Conservation (phyloP, 2,329 filamentous ascomycete species). For the Fusarium udum region DNA sequence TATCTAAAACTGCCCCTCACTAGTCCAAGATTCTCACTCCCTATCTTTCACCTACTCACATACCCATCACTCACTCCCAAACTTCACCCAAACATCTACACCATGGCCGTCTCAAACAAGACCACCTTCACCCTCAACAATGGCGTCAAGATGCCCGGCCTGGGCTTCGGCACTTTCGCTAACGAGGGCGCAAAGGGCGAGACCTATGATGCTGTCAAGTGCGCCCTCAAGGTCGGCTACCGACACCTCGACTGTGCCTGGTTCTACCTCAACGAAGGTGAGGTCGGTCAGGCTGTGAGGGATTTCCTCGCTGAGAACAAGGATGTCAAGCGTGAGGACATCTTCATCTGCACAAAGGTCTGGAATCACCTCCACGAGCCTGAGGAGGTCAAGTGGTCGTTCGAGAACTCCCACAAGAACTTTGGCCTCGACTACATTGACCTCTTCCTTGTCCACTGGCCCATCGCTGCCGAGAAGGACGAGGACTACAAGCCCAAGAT, state of each 20-base stretch:
- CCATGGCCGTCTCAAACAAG: slow-evolving; percentile 41
- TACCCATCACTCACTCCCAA: slow-evolving; percentile 1
- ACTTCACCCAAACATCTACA: slow-evolving; percentile 12
- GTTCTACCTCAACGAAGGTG: slow-evolving; percentile 56
- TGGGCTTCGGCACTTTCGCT: slow-evolving; percentile 74
- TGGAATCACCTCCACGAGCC: slow-evolving; percentile 66
- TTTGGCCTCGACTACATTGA: slow-evolving; percentile 63
- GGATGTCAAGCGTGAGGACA: slow-evolving; percentile 47
- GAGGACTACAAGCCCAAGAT: slow-evolving; percentile 55
- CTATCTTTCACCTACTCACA: slow-evolving; percentile 7
- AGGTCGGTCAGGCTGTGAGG: slow-evolving; percentile 55
- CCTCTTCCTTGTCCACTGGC: slow-evolving; percentile 62
- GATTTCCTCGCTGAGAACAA: slow-evolving; percentile 45
- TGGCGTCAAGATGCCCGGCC: slow-evolving; percentile 66
- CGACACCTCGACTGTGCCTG: slow-evolving; percentile 60
- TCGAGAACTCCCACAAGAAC: slow-evolving; percentile 59
- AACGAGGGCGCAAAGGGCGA: slow-evolving; percentile 62
- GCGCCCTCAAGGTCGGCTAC: slow-evolving; percentile 57
- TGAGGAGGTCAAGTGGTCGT: slow-evolving; percentile 58
- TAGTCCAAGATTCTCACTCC: not conserved
- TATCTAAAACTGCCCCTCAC: not conserved
- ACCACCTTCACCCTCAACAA: slow-evolving; percentile 58
- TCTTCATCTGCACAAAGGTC: slow-evolving; percentile 67
- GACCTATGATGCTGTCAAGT: slow-evolving; percentile 47
- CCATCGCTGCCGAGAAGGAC: slow-evolving; percentile 55